Evolutionary conservation across 202 grass and related monocot species (phyloP).

Genomic region (Brachypodium distachyon): DNA sequence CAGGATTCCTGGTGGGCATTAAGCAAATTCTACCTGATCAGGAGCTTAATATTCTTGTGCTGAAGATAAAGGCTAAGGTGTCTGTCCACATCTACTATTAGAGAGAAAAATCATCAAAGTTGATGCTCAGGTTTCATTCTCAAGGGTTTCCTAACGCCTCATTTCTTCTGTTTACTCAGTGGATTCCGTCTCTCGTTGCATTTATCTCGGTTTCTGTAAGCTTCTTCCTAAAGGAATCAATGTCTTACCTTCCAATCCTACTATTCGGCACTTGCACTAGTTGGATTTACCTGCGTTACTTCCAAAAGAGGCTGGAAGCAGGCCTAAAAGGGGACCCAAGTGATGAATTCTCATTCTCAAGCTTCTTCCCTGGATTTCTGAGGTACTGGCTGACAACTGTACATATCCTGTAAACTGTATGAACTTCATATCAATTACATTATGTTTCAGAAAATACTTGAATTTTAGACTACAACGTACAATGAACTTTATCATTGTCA

Average conservation of each 20-base stretch:
- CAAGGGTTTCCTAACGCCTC: neutral
- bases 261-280: slow-evolving; percentile 91
- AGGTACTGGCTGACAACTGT: slow-evolving; percentile 43
- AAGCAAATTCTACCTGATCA: slow-evolving; percentile 95
- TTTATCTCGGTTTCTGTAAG: slow-evolving; percentile 54
- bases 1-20: slow-evolving; percentile 82
- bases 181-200: slow-evolving; percentile 72
- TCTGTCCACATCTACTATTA: slow-evolving; percentile 7
- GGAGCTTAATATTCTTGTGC: slow-evolving; percentile 56
- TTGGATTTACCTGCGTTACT: slow-evolving; percentile 97
- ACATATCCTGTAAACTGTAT: neutral
- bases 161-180: slow-evolving; percentile 17
- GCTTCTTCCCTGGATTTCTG: slow-evolving; percentile 91
- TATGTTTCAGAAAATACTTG: neutral
- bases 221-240: slow-evolving; percentile 54
- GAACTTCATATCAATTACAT: neutral
- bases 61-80: slow-evolving; percentile 94
- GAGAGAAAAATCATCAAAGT: neutral
- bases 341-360: slow-evolving; percentile 91
- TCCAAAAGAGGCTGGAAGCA: slow-evolving; percentile 84
- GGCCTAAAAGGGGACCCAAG: slow-evolving; percentile 90
- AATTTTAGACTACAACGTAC: neutral
- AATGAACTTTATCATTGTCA: too few species aligned
- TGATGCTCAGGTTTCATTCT: neutral
- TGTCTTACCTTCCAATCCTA: slow-evolving; percentile 74